Base-by-base conservation (phyloP, 2,329 filamentous ascomycete genomes). In the Ophiostoma himal-ulmi region DNA sequence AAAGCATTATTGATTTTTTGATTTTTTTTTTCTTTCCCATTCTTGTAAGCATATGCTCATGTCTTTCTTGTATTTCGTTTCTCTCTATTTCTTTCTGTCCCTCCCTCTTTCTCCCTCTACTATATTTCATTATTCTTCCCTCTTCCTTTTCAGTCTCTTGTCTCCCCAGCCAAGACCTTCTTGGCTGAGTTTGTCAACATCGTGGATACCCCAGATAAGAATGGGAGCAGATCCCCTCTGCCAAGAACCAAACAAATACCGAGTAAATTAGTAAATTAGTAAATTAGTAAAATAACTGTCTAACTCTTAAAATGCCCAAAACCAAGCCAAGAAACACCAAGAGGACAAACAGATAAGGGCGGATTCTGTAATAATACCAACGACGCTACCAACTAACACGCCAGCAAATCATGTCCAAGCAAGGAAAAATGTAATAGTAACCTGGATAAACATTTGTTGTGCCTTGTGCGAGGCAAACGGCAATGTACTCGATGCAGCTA, bases 271-370 rank as follows among this genome's bases (percentile, higher is more conserved):
- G 14, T 48, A 48, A 26, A 54, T 26, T 54, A 48, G 39, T 14
- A 20, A 20, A 20, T n/a, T 48, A 48, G n/a, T 48, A 48, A n/a
- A 48, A 48, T 5, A 48, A 17, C 20, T 17, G 20, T 48, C 3
- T 48, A 48, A n/a, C 20, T 2, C 37, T 3, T 4, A 60, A 34
- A 30, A 30, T 4, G 22, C 22, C 22, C 54, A 13, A 30, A 10
- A 5, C 22, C 22, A 6, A 13, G 62, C 62, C 62, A 65, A 65
- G 62, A 22, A 37, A 22, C 34, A 17, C 20, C 36, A 65, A 65
- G 34, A 65, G 62, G 62, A 39, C 36, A 65, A 65, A 65, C 62
- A 65, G 62, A 65, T 65, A 65, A 39, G 60, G 30, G 34, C 36
- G 36, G 62, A n/a, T 34, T 37, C 17, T 10, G 17, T 30, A 62